Evolutionary conservation across 495 filamentous ascomycete species (phyloP), one percentile per base, ranked within the genome.

Genomic region (Penicillium psychrofluorescens): DNA sequence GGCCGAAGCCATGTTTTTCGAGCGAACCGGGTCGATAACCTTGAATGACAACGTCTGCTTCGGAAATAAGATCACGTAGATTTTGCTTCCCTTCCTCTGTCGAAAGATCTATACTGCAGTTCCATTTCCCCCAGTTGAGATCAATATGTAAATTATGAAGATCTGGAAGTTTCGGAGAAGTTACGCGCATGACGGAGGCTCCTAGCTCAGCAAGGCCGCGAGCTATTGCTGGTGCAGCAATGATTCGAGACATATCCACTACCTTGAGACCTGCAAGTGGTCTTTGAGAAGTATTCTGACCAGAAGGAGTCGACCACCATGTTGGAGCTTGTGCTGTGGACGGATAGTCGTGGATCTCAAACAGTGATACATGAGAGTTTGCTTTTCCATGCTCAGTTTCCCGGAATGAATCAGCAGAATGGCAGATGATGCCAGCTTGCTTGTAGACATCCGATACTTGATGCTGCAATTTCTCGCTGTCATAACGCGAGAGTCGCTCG

Each of bases 41-140:
- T 43, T 78, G 66, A 12, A 81, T 45, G 6, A 81, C 67, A n/a
- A 81, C 71, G 58, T 81, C 78, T 2, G 77, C 77, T 1, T 71
- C 70, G 8, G 51, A 48, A 38, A 81, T 70, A 14, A 80, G 50
- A 8, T 43, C 40, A 2, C 62, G 54, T 22, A 81, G 50, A 15
- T 53, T 60, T 32, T 60, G 50, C 10, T 64, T 55, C 15, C 67
- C 74, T 22, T 61, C 63, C 27, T 69, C 63, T 6, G 60, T 60
- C 38, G 68, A 68, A n/a, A 80, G 52, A 42, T 80, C 63, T 2
- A 80, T 54, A 29, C 61, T 53, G 8, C 64, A 55, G 43, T 77
- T 75, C 64, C 76, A 72, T 48, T 80, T 80, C 6, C 78, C 79
- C 56, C 67, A 70, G 53, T 71, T 77, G 3, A 78, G 56, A 49